A percentile compares a stretch with the other conserved stretches of the same genome.
phyloP scores from a whole-genome alignment of 805 yeast genomes.

The Yarrowia phangngaensis region DNA sequence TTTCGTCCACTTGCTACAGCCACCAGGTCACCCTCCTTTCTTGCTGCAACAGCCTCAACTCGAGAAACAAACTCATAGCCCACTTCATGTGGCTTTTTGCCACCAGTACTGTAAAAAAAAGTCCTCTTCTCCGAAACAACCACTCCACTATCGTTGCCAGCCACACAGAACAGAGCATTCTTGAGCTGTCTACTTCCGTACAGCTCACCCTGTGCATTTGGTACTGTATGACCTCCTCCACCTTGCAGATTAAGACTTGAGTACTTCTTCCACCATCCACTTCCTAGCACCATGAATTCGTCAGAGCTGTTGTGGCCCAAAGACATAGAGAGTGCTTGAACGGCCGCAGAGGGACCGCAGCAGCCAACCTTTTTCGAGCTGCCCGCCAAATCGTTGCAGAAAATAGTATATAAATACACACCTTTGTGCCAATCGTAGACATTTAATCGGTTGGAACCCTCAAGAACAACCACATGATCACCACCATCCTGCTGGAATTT shows the following conservation, averaged over 20 bases:
- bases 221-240: constrained; percentile 41
- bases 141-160: not conserved
- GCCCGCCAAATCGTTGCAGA: constrained; percentile 36
- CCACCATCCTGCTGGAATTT: constrained; percentile 40
- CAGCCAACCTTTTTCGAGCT: constrained; percentile 21
- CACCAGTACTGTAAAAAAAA: not conserved
- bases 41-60: constrained; percentile 12
- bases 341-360: constrained; percentile 4
- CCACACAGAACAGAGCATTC: not conserved
- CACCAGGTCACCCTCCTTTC: not conserved
- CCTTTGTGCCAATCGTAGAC: constrained; percentile 40
- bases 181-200: not conserved
- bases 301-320: constrained; percentile 35
- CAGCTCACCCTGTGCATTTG: constrained; percentile 30
- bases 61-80: constrained; percentile 3
- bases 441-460: constrained; percentile 38
- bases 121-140: constrained; percentile 10
- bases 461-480: constrained; percentile 40
- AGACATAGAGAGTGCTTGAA: constrained; percentile 26
- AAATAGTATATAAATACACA: constrained; percentile 38
- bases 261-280: constrained; percentile 41
- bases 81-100: not conserved
- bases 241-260: constrained; percentile 34
- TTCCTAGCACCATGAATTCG: constrained; percentile 37
- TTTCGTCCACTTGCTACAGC: constrained; percentile 2